A percentile compares a stretch with the other conserved stretches of the same genome.
These are phyloP conservation scores for Schizophyllum commune DNA, from an alignment of 1,284 basidiomycete species.

Conservation along the genomic window DNA sequence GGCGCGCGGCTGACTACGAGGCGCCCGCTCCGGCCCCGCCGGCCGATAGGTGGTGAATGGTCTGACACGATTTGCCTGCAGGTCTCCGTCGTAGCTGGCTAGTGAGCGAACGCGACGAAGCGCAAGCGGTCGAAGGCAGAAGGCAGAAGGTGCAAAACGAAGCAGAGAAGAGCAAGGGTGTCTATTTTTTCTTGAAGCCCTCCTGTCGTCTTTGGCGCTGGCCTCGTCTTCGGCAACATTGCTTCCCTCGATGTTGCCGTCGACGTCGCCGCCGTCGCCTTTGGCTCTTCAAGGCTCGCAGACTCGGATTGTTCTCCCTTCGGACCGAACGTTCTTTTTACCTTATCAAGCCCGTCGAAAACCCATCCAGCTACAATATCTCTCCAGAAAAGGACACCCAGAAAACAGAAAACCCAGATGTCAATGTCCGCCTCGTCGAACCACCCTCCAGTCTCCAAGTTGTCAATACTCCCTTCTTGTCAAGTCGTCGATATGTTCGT, in stretches of 20 bases:
- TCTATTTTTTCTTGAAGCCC: not conserved
- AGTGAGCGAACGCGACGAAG: not conserved
- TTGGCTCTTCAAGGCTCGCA: not conserved
- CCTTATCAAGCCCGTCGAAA: not conserved
- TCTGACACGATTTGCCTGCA: not conserved
- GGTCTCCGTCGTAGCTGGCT: not conserved
- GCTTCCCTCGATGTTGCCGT: no score
- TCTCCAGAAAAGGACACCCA: not conserved
- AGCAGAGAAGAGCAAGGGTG: not conserved
- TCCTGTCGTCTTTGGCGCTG: not conserved
- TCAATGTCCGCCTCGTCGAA: not conserved
- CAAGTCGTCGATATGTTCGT: not conserved
- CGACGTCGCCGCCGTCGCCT: not conserved
- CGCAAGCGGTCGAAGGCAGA: not conserved
- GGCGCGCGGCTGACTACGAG: constrained; percentile 42
- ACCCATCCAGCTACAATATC: not conserved
- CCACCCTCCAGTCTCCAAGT: constrained; percentile 18
- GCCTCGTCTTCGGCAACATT: not conserved
- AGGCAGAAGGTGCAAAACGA: not conserved
- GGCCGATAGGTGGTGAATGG: constrained; percentile 13
- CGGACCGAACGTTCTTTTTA: not conserved
- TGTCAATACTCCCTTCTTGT: constrained; percentile 4
- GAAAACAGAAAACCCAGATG: not conserved
- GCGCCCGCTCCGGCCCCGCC: constrained; percentile 22
- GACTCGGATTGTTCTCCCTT: not conserved